Conservation (phyloP, 208 protist genomes). For the Crithidia thermophila region DNA sequence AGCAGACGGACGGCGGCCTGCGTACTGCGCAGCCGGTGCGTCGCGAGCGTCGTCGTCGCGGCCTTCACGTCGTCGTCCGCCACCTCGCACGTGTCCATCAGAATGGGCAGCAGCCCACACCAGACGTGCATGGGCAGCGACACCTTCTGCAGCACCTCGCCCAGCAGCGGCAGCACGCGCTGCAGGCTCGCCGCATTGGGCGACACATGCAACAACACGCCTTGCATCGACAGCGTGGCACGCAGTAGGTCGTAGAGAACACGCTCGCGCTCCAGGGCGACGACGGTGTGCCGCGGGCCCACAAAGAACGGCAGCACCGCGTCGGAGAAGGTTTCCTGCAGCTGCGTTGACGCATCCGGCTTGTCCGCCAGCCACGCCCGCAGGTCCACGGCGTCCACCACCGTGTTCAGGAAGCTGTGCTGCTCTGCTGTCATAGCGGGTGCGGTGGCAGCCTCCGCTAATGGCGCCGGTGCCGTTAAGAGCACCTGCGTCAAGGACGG, state of each 20-base stretch:
- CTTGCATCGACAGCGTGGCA: slow-evolving; percentile 49
- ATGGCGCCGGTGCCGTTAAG: slow-evolving; percentile 1
- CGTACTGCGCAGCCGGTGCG: slow-evolving; percentile 44
- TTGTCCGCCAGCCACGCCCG: slow-evolving; percentile 40
- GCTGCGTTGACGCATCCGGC: slow-evolving; percentile 13
- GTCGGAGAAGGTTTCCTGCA: slow-evolving; percentile 10
- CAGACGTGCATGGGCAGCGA: slow-evolving; percentile 61
- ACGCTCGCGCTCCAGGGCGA: slow-evolving; percentile 27
- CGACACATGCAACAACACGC: slow-evolving; percentile 54
- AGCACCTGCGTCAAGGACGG: slow-evolving; percentile 37
- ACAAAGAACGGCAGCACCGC: slow-evolving; percentile 23
- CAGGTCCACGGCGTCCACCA: slow-evolving; percentile 40
- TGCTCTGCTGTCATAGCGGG: slow-evolving; percentile 42
- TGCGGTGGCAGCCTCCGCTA: not conserved
- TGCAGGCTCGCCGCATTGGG: slow-evolving; percentile 40
- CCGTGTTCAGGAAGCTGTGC: slow-evolving; percentile 49
- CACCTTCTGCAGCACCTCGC: slow-evolving; percentile 39
- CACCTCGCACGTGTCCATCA: slow-evolving; percentile 35
- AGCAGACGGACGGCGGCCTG: slow-evolving; percentile 61
- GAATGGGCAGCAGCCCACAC: slow-evolving; percentile 51
- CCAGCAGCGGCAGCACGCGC: slow-evolving; percentile 56
- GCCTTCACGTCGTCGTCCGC: slow-evolving; percentile 37
- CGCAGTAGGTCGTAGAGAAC: slow-evolving; percentile 57
- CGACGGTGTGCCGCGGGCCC: slow-evolving; percentile 13
- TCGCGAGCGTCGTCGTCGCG: slow-evolving; percentile 32